Evolutionary conservation across 1,139 yeast genomes (phyloP), one percentile per base, ranked within the genome.

Genomic region (Blastobotrys raffinosifermentans): DNA sequence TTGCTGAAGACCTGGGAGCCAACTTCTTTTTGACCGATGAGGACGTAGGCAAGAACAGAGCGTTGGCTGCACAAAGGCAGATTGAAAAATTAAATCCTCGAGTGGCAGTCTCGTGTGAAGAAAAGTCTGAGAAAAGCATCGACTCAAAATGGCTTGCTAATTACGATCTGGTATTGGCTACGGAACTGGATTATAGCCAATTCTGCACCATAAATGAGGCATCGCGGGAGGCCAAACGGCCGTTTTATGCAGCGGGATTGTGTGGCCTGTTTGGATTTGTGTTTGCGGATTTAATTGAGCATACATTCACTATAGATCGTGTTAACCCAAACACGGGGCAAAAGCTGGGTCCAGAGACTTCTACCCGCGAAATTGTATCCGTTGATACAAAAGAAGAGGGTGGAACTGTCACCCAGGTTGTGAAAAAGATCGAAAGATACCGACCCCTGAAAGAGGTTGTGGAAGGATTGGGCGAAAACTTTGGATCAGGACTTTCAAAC

Each of bases 221-320:
- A 18, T 70, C 89, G 2, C 71, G 96, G 48, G 40, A 54, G 2
- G 63, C 70, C 19, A 66, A 66, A 21, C 72, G 79, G 22, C 85
- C 94, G 2, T 66, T 91, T 29, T 86, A 84, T 56, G 70, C 75
- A 3, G 64, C 85, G 0, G 82, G 80, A 0, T 56, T 77, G 6
- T 83, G 81, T 56, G 98, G 98, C 0, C 64, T 87, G 57, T 86
- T 74, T 57, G 96, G 96, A 1, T 84, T 76, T 54, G 72, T 85
- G 2, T 77, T 89, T 53, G 78, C 79, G 3, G 98, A 93, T 58
- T 67, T 91, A 43, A 73, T 86, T 14, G 60, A 69, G 38, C 89
- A 85, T 58, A 65, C 67, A 29, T 73, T 77, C 21, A 62, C 60
- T 26, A 38, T 54, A 47, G 77, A 84, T 34, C 73, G 75, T 61